Evolutionary conservation across 495 filamentous ascomycete genomes (phyloP).

Genomic region (Glutinoglossum americanum): DNA sequence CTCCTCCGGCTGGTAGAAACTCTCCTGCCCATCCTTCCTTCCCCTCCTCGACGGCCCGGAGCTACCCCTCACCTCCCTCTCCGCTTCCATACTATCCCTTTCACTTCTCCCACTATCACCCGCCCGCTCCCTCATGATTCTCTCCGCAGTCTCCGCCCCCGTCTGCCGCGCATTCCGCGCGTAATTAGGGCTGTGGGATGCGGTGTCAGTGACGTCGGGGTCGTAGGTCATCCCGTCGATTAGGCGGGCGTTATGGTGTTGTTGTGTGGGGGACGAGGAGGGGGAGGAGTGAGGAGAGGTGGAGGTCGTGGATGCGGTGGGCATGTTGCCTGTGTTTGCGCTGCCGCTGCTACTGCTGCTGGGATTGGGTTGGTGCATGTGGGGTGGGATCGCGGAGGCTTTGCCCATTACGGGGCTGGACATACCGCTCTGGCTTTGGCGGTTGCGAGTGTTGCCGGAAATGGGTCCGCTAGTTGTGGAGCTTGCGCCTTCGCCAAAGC

Average conservation of each 20-base stretch:
- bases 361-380: not conserved
- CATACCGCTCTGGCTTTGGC: conserved; percentile 5
- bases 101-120: not conserved
- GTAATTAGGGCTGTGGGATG: conserved; percentile 11
- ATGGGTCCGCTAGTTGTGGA: conserved; percentile 58
- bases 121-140: conserved; percentile 1
- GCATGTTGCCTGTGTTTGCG: no score
- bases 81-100: not conserved
- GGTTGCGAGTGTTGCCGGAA: conserved; percentile 18
- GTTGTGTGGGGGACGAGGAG: conserved; percentile 1
- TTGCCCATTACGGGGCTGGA: conserved; percentile 3
- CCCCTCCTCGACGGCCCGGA: no score
- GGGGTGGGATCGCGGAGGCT: not conserved
- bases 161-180: not conserved
- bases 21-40: no score
- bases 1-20: no score
- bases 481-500: conserved; percentile 70
- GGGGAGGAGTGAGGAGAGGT: no score
- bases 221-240: conserved; percentile 36
- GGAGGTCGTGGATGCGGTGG: no score
- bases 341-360: not conserved
- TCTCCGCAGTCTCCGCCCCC: conserved; percentile 1
- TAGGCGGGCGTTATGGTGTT: conserved; percentile 24
- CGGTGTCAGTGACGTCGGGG: conserved; percentile 30
- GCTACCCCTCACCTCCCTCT: no score